Base-by-base conservation (phyloP, 768 basidiomycete species). In the Boletus bicolor region DNA sequence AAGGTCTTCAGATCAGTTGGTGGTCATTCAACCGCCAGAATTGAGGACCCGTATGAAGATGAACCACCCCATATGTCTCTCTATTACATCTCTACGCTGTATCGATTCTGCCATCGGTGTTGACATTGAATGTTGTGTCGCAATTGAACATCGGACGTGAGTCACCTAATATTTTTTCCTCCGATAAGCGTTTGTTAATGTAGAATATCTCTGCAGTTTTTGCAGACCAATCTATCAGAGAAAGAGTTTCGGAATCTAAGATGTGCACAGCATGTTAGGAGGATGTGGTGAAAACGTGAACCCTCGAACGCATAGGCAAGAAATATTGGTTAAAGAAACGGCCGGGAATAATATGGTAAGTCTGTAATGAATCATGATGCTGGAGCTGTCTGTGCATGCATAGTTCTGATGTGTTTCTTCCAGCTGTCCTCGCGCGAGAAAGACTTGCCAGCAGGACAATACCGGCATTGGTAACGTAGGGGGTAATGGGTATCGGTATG, bases 361-460 rank as follows among this genome's bases (percentile, higher is more conserved):
- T 59, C 24, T 49, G 12, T 5, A 42, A 39, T 4, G 3, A 26
- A 17, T 53, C 19, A 50, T 11, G 10, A 21, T 26, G 14, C 21
- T 2, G 2, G 9, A 38, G 4, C 38, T 12, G 5, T 21, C 30
- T 56, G 5, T 26, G 9, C 0, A 45, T 68, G 67, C n/a, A 53
- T 38, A 7, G 7, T 26, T 30, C 4, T 51, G 11, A 68, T 14
- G n/a, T 68, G 69, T 2, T 35, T 19, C 1, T 3, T 49, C 49
- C 52, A 43, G 49, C 32, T 68, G 38, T 71, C 67, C 44, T 39
- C 24, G 4, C 67, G 68, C 10, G 66, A 68, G 49, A 68, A 68
- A 9, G 54, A 41, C 24, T 44, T 66, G 0, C 19, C 54, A 10
- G 7, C 0, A 1, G n/a, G 34, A 46, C 68, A 68, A 12, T 50